Evolutionary conservation across 2,329 filamentous ascomycete species (phyloP).

Genomic region (Juglanconis sp.): DNA sequence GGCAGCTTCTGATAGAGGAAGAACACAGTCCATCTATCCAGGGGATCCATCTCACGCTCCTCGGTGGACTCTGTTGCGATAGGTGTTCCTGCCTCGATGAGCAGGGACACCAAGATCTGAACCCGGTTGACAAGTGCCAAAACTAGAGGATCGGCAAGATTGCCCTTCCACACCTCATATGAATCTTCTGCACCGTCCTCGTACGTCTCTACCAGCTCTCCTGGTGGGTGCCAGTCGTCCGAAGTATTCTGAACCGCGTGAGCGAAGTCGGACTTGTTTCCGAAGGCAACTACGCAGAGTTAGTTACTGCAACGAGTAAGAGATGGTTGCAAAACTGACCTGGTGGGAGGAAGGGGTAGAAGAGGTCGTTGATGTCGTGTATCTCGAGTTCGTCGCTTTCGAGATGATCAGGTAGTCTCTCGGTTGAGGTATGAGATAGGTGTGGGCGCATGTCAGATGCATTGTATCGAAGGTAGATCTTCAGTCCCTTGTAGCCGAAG

Average conservation of each 20-base stretch:
- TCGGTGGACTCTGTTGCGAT: slow-evolving; percentile 43
- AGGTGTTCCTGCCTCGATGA: slow-evolving; percentile 87
- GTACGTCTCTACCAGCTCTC: slow-evolving; percentile 65
- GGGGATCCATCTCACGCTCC: slow-evolving; percentile 64
- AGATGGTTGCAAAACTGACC: slow-evolving; percentile 40
- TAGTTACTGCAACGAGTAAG: slow-evolving; percentile 8
- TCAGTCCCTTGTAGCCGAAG: slow-evolving; percentile 81
- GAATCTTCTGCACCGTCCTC: slow-evolving; percentile 52
- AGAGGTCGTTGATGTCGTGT: slow-evolving; percentile 62
- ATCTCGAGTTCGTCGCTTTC: slow-evolving; percentile 65
- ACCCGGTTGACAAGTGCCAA: slow-evolving; percentile 73
- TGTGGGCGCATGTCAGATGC: slow-evolving; percentile 74
- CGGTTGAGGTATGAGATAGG: slow-evolving; percentile 66
- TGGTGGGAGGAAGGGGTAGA: slow-evolving; percentile 65
- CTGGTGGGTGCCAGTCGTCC: slow-evolving; percentile 66
- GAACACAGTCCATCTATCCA: slow-evolving; percentile 88
- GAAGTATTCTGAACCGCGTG: slow-evolving; percentile 46
- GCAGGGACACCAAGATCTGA: slow-evolving; percentile 79
- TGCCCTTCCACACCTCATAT: slow-evolving; percentile 84
- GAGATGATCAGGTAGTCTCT: slow-evolving; percentile 56
- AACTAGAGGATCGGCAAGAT: slow-evolving; percentile 66
- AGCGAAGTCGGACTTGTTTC: slow-evolving; percentile 60
- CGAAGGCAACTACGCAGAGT: slow-evolving; percentile 58
- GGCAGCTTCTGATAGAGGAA: slow-evolving; percentile 71
- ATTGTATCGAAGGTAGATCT: slow-evolving; percentile 67